Conservation (phyloP, 2,329 filamentous ascomycete genomes). For the Fusarium dlaminii region DNA sequence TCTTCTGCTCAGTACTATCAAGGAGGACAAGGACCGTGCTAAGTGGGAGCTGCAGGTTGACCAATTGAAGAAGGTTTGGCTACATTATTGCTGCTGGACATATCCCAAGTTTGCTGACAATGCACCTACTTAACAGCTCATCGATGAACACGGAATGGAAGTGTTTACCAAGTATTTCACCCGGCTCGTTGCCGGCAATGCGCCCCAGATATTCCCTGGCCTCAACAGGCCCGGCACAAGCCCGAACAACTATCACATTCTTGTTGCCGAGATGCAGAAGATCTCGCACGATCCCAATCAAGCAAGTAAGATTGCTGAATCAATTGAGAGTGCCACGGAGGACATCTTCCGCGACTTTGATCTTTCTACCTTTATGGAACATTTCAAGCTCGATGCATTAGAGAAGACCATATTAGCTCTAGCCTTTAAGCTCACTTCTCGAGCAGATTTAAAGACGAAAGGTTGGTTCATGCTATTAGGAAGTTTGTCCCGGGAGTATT, state of each 20-base stretch:
- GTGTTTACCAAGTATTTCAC: slow-evolving; percentile 96
- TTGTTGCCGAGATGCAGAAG: slow-evolving; percentile 87
- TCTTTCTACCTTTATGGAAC: slow-evolving; percentile 92
- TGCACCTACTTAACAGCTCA: slow-evolving; percentile 66
- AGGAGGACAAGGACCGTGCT: slow-evolving; percentile 87
- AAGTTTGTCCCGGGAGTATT: slow-evolving; percentile 45
- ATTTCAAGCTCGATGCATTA: slow-evolving; percentile 91
- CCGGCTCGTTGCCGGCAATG: slow-evolving; percentile 90
- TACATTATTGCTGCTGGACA: neutral
- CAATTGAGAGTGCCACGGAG: slow-evolving; percentile 88
- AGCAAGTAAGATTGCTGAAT: slow-evolving; percentile 90
- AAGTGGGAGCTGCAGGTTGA: slow-evolving; percentile 95
- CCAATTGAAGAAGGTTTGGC: slow-evolving; percentile 84
- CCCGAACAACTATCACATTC: slow-evolving; percentile 83
- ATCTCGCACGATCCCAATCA: slow-evolving; percentile 82
- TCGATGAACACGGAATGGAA: slow-evolving; percentile 99
- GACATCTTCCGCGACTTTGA: slow-evolving; percentile 97
- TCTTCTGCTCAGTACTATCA: slow-evolving; percentile 91
- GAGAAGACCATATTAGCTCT: slow-evolving; percentile 88
- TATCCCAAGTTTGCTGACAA: slow-evolving; percentile 31
- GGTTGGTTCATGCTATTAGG: slow-evolving; percentile 62
- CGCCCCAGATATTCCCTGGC: slow-evolving; percentile 87
- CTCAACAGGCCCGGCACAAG: slow-evolving; percentile 77
- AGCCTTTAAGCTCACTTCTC: slow-evolving; percentile 85
- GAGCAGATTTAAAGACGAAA: slow-evolving; percentile 86